Evolutionary conservation across 768 basidiomycete species (phyloP).

Genomic region (Leucocoprinus sp.): DNA sequence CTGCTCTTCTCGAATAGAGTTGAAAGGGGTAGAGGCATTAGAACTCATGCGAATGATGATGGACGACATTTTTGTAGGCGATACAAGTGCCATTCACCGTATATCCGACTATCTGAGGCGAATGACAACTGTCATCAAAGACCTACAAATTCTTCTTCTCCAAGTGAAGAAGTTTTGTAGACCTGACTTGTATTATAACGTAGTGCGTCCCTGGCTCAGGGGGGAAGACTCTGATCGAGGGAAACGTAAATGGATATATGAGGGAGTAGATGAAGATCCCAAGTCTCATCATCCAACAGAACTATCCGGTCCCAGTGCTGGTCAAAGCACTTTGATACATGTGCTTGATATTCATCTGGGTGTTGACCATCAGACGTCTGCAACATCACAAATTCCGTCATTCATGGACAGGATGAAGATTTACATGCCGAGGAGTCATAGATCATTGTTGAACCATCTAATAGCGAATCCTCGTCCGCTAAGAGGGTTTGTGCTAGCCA

Average conservation of each 20-base stretch:
- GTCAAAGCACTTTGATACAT: constrained; percentile 76
- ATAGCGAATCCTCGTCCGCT: constrained; percentile 51
- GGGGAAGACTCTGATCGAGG: constrained; percentile 54
- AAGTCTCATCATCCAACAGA: constrained; percentile 37
- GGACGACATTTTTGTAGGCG: constrained; percentile 85
- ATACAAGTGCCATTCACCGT: constrained; percentile 57
- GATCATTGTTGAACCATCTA: constrained; percentile 67
- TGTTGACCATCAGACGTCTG: constrained; percentile 40
- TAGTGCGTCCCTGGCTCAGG: constrained; percentile 78
- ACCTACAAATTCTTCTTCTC: constrained; percentile 58
- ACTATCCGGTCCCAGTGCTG: constrained; percentile 79
- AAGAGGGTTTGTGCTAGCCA: constrained; percentile 42
- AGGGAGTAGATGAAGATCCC: constrained; percentile 34
- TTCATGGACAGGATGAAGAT: constrained; percentile 71
- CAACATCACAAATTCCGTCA: constrained; percentile 24
- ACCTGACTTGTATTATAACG: constrained; percentile 67
- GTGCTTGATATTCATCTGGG: constrained; percentile 71
- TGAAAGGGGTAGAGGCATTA: constrained; percentile 79
- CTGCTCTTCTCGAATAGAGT: constrained; percentile 81
- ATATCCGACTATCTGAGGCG: constrained; percentile 56
- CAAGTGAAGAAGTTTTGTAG: constrained; percentile 67
- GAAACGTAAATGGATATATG: constrained; percentile 42
- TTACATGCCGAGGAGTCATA: constrained; percentile 83
- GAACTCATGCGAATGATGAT: constrained; percentile 80
- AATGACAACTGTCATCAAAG: constrained; percentile 59